Evolutionary conservation across 1,284 basidiomycete species (phyloP).

Genomic region (Cerioporus squamosus): DNA sequence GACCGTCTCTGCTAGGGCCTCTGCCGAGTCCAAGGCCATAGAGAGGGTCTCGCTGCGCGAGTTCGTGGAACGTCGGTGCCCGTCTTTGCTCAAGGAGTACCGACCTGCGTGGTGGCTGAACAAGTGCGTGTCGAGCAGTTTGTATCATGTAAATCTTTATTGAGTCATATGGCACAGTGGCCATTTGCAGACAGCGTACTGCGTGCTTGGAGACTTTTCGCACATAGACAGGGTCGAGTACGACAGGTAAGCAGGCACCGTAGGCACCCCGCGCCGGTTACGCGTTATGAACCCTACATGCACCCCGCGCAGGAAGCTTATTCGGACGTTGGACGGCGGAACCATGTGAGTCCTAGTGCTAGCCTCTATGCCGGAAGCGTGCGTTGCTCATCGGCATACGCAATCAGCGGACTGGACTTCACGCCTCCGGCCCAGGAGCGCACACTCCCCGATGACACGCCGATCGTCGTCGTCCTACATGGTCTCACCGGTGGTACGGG

Average conservation of each 20-base stretch:
- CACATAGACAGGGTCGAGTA: slow-evolving; percentile 75
- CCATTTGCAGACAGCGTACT: slow-evolving; percentile 76
- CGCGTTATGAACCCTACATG: slow-evolving; percentile 3
- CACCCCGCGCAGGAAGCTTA: slow-evolving; percentile 48
- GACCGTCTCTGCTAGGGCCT: slow-evolving; percentile 43
- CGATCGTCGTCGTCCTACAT: slow-evolving; percentile 85
- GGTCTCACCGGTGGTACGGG: slow-evolving; percentile 81
- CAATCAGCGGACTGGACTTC: slow-evolving; percentile 73
- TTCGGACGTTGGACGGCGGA: slow-evolving; percentile 71
- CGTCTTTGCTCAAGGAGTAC: slow-evolving; percentile 58
- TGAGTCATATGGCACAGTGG: slow-evolving; percentile 47
- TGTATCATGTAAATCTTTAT: slow-evolving; percentile 1
- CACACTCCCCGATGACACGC: slow-evolving; percentile 62
- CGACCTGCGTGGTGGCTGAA: slow-evolving; percentile 72
- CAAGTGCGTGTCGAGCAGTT: slow-evolving; percentile 47
- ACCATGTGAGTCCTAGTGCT: slow-evolving; percentile 55
- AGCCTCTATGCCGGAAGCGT: background rate
- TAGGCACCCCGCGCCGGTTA: slow-evolving; percentile 1
- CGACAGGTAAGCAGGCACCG: slow-evolving; percentile 52
- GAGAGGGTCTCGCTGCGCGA: slow-evolving; percentile 48
- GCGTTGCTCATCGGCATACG: slow-evolving; percentile 2
- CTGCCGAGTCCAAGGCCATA: slow-evolving; percentile 39
- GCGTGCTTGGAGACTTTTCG: slow-evolving; percentile 73
- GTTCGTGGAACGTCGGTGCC: slow-evolving; percentile 61
- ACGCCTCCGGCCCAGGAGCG: slow-evolving; percentile 59